Evolutionary conservation across 345 rosid genomes (phyloP).

Genomic region (Populus alba): DNA sequence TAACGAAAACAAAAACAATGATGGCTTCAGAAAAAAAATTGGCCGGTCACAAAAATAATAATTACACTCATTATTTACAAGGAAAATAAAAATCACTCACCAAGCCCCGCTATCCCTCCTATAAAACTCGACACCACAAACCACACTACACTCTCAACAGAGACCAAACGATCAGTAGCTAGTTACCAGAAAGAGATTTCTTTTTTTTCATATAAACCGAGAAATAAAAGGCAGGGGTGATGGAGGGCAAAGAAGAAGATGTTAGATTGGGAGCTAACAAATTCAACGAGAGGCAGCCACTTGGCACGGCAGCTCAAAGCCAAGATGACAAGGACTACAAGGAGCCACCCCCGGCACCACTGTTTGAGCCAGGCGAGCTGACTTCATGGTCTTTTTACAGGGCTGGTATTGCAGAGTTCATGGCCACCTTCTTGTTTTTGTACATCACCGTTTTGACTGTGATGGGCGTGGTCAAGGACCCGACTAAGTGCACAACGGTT

Average conservation of each 20-base stretch:
- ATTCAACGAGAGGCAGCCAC: conserved; percentile 18
- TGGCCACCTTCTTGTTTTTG: conserved; percentile 20
- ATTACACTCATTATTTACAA: not conserved
- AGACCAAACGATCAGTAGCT: not conserved
- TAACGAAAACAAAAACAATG: not conserved
- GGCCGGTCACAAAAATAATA: conserved; percentile 31
- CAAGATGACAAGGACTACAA: conserved; percentile 22
- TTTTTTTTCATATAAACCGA: too few species aligned
- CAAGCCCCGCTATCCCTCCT: conserved; percentile 14
- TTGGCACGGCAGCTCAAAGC: conserved; percentile 25
- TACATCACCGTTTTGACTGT: conserved; percentile 21
- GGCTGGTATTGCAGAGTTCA: conserved; percentile 21
- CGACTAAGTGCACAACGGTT: conserved; percentile 8
- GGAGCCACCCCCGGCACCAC: conserved; percentile 20
- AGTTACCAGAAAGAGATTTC: not conserved
- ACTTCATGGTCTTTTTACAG: conserved; percentile 22
- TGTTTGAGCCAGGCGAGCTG: conserved; percentile 11
- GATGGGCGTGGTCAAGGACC: conserved; percentile 12
- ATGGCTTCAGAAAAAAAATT: conserved; percentile 12
- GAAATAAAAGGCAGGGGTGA: not conserved
- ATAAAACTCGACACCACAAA: conserved; percentile 14
- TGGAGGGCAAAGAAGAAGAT: conserved; percentile 29
- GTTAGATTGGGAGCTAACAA: conserved; percentile 28
- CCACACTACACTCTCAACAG: not conserved
- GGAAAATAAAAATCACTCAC: not conserved